Base-by-base conservation (phyloP, 2,329 filamentous ascomycete genomes). In the Calonectria pteridis region DNA sequence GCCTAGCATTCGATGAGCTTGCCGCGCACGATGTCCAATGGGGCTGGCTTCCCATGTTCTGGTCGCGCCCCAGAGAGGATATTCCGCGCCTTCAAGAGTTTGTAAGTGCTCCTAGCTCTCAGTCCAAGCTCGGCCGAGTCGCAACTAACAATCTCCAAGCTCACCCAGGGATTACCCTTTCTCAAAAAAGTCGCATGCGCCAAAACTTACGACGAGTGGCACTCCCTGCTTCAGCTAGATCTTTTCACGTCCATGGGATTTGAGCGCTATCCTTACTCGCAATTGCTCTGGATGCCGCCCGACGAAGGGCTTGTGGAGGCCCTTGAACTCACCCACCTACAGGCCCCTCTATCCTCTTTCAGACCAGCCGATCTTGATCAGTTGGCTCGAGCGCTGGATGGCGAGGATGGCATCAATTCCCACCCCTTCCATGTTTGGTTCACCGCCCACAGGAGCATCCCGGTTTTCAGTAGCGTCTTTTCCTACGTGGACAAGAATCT, bases 221-320 rank as follows among this genome's bases (percentile, higher is more conserved):
- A 18, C 13, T 7, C 20, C 3, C 20, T 59, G 5, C 55, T 59
- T 14, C 11, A 59, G 20, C 18, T 59, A 4, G 55, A 59, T 9
- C 55, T 11, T 23, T 59, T 59, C 13, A 26, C n/a, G 13, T 59
- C 55, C 11, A 59, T 59, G 55, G 55, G 55, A 11, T 59, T 59
- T 59, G 55, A 59, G 55, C 55, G 55, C 55, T 59, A 59, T 2
- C 55, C 55, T 23, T 59, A 59, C 14, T 59, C 55, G n/a, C 55
- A 59, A 10, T 13, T 59, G n/a, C 55, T 59, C n/a, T 59, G 55
- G 55, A 59, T 59, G 55, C 55, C 55, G 55, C 55, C 55, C 7
- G 55, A 59, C 33, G 55, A 59, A 35, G 31, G 33, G 5, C 23
- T 59, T 7, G 23, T 59, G 6, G 55, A 59, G 55, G n/a, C 31